phyloP scores from a whole-genome alignment of 306 rosid genomes.

The Vigna mungo region DNA sequence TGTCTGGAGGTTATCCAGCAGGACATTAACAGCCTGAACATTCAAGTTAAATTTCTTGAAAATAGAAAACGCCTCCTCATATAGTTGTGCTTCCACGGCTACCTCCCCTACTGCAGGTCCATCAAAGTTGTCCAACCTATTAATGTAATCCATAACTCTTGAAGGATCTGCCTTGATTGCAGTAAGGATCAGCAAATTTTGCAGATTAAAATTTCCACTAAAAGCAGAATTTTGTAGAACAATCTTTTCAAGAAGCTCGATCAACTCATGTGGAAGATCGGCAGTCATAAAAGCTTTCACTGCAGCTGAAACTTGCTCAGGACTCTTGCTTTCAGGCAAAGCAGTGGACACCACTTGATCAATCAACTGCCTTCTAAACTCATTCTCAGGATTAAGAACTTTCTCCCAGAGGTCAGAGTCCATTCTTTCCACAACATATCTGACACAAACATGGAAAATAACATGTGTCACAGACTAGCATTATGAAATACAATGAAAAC shows the following conservation, averaged over 20 bases:
- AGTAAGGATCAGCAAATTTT: slow-evolving; percentile 86
- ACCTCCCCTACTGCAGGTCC: slow-evolving; percentile 99
- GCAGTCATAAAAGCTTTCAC: slow-evolving; percentile 99
- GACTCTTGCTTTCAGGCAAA: slow-evolving; percentile 98
- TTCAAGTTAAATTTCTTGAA: slow-evolving; percentile 96
- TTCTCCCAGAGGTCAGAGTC: slow-evolving; percentile 91
- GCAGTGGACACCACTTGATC: slow-evolving; percentile 99
- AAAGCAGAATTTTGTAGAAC: slow-evolving; percentile 97
- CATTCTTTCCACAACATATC: slow-evolving; percentile 99
- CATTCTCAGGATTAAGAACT: slow-evolving; percentile 88
- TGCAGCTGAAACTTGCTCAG: slow-evolving; percentile 96
- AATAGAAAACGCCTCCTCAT: slow-evolving; percentile 85
- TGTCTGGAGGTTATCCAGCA: slow-evolving; percentile 76
- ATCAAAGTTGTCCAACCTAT: slow-evolving; percentile 90
- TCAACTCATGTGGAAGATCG: slow-evolving; percentile 94
- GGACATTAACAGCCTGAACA: slow-evolving; percentile 89
- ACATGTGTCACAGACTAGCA: slow-evolving; percentile 12
- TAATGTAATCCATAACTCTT: slow-evolving; percentile 96
- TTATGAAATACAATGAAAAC: slow-evolving; percentile 22
- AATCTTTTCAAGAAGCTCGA: slow-evolving; percentile 97
- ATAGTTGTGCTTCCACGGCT: slow-evolving; percentile 92
- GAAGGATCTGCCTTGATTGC: slow-evolving; percentile 98
- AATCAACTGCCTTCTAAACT: slow-evolving; percentile 82
- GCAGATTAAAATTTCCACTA: slow-evolving; percentile 91
- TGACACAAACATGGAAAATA: slow-evolving; percentile 47